Evolutionary conservation across 768 basidiomycete species (phyloP), one percentile per base, ranked within the genome.

Genomic region (Tephrocybe sp.): DNA sequence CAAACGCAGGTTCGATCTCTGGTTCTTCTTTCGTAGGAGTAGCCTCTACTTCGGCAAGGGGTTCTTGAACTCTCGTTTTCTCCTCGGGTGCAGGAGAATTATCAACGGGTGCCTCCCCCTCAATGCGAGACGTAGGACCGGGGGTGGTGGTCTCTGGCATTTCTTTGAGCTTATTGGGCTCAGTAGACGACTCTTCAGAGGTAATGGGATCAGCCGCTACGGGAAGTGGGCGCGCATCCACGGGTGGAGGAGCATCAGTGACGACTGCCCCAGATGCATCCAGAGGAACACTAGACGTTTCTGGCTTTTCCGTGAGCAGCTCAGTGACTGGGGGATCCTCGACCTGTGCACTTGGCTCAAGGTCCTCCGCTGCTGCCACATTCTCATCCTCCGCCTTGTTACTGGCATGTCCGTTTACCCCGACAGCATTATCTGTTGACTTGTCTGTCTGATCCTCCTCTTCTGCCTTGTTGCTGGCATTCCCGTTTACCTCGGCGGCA

Each of bases 31-130:
- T n/a, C n/a, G n/a, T n/a, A n/a, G n/a, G n/a, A n/a, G n/a, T n/a
- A n/a, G n/a, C n/a, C n/a, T n/a, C n/a, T n/a, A n/a, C n/a, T n/a
- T n/a, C n/a, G n/a, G n/a, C n/a, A n/a, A n/a, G n/a, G n/a, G n/a
- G n/a, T n/a, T n/a, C n/a, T n/a, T n/a, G n/a, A n/a, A n/a, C n/a
- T n/a, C n/a, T n/a, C n/a, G n/a, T 21, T n/a, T 37, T 25, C n/a
- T 46, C 36, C 9, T 39, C 48, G 24, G 50, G 21, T 19, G 27
- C 54, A 15, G n/a, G n/a, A 51, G 28, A n/a, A 47, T 40, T 18
- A 54, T 37, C 11, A 40, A 47, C 11, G 46, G 44, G 21, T 47
- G n/a, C n/a, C n/a, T n/a, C n/a, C n/a, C n/a, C n/a, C n/a, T n/a
- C n/a, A n/a, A n/a, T n/a, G n/a, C 31, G 25, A 47, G 15, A 42